These are phyloP conservation scores for Schizophyllum amplum DNA, from an alignment of 1,284 basidiomycete genomes.

Conservation along the genomic window DNA sequence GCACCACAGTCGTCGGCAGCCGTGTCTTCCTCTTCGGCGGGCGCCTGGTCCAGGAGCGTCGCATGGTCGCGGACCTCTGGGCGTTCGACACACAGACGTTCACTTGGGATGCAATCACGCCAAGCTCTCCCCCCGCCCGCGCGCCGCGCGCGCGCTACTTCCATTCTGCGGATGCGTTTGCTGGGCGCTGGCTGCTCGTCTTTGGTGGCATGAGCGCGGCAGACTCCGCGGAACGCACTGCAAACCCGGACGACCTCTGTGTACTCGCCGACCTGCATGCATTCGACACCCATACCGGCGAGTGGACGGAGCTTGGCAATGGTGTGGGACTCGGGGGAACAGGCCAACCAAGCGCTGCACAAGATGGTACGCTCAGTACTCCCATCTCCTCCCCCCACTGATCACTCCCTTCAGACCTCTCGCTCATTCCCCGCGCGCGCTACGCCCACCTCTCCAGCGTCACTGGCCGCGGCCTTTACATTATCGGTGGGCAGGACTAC, in stretches of 20 bases:
- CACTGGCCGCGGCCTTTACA: conserved; percentile 75
- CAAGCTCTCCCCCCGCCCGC: conserved; percentile 51
- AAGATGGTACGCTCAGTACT: not conserved
- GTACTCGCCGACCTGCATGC: conserved; percentile 84
- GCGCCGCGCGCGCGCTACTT: conserved; percentile 80
- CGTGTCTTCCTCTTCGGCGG: conserved; percentile 88
- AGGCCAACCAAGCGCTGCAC: not conserved
- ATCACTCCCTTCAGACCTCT: conserved; percentile 35
- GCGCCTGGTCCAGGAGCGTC: conserved; percentile 75
- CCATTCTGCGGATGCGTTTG: conserved; percentile 85
- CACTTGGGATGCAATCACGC: conserved; percentile 65
- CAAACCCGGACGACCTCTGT: conserved; percentile 64
- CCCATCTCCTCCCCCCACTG: not conserved
- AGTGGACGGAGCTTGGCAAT: conserved; percentile 44
- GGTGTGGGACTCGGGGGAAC: not conserved
- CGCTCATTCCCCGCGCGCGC: conserved; percentile 64
- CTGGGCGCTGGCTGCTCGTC: conserved; percentile 63
- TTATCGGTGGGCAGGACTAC: conserved; percentile 92
- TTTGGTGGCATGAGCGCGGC: conserved; percentile 91
- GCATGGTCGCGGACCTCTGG: conserved; percentile 86
- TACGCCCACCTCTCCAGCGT: conserved; percentile 89
- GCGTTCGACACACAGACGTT: conserved; percentile 75
- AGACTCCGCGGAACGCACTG: conserved; percentile 35
- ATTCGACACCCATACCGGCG: conserved; percentile 63
- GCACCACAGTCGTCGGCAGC: conserved; percentile 76